Percentiles rank a stretch among this genome's conserved stretches.
These are phyloP conservation scores for Leccinum solheimii DNA, from an alignment of 1,284 basidiomycete species.

Conservation along the genomic window DNA sequence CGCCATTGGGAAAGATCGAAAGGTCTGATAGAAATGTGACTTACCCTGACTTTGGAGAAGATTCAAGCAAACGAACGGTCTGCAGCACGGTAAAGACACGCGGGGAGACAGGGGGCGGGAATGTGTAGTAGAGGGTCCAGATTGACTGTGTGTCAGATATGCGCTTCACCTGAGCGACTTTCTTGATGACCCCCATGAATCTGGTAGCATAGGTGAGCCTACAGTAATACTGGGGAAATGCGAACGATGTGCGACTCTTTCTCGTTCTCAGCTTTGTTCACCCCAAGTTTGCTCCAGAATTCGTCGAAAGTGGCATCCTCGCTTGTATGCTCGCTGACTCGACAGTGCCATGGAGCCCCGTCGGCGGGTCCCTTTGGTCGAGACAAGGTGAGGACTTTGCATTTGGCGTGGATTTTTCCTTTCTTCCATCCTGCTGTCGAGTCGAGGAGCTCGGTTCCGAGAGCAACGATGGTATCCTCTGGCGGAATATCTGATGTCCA, in stretches of 20 bases:
- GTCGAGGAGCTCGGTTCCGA: slow-evolving; percentile 56
- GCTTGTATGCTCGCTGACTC: slow-evolving; percentile 63
- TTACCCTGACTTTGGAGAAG: slow-evolving; percentile 57
- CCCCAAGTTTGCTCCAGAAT: slow-evolving; percentile 66
- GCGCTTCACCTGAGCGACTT: slow-evolving; percentile 60
- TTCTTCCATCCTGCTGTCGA: slow-evolving; percentile 60
- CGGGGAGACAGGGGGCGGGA: slow-evolving; percentile 66
- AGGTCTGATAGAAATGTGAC: slow-evolving; percentile 5
- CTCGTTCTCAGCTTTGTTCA: slow-evolving; percentile 67
- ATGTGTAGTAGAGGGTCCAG: slow-evolving; percentile 73
- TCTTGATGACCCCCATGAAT: slow-evolving; percentile 64
- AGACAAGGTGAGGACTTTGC: slow-evolving; percentile 54
- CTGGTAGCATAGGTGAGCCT: slow-evolving; percentile 37
- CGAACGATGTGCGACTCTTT: slow-evolving; percentile 46
- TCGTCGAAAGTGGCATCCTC: slow-evolving; percentile 69
- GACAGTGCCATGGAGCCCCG: slow-evolving; percentile 63
- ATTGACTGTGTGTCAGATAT: slow-evolving; percentile 63
- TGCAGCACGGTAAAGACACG: slow-evolving; percentile 76
- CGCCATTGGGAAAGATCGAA: not conserved
- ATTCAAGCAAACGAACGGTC: slow-evolving; percentile 51
- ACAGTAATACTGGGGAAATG: not conserved
- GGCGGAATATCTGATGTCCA: slow-evolving; percentile 52
- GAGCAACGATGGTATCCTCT: slow-evolving; percentile 55
- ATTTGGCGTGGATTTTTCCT: slow-evolving; percentile 59
- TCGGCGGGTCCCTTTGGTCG: slow-evolving; percentile 53